Conservation (phyloP, 441 rosid species). For the Populus hybrid region DNA sequence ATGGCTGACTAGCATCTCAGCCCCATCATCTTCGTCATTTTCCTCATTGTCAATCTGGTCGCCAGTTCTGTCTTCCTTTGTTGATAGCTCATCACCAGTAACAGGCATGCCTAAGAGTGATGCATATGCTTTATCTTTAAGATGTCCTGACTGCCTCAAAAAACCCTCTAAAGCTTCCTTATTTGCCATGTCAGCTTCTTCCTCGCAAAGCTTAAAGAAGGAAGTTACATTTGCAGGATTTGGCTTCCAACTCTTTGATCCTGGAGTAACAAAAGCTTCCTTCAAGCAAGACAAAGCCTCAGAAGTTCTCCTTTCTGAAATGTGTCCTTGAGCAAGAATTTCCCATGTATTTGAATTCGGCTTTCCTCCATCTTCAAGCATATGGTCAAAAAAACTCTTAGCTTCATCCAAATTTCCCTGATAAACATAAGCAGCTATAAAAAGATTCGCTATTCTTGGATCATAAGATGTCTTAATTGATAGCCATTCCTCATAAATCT, state of each 20-base stretch:
- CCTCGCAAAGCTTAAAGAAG: conserved; percentile 57
- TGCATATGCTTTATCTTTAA: conserved; percentile 46
- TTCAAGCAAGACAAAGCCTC: conserved; percentile 68
- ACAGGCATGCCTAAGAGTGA: conserved; percentile 36
- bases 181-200: conserved; percentile 40
- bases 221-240: conserved; percentile 48
- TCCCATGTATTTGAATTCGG: conserved; percentile 85
- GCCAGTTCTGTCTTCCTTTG: conserved; percentile 11
- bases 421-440: conserved; percentile 58
- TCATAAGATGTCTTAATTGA: conserved; percentile 62
- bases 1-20: conserved; percentile 36
- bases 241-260: conserved; percentile 75
- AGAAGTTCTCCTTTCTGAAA: conserved; percentile 40
- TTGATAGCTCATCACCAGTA: conserved; percentile 4
- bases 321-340: conserved; percentile 75
- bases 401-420: conserved; percentile 62
- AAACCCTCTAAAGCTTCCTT: conserved; percentile 44
- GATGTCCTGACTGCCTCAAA: conserved; percentile 50
- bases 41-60: conserved; percentile 15
- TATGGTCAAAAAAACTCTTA: conserved; percentile 53
- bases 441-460: conserved; percentile 81
- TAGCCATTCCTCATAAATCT: conserved; percentile 75
- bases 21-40: conserved; percentile 19
- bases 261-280: conserved; percentile 62
- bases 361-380: conserved; percentile 71